Base-by-base conservation (phyloP, 306 rosid species). In the Rosa chinensis region DNA sequence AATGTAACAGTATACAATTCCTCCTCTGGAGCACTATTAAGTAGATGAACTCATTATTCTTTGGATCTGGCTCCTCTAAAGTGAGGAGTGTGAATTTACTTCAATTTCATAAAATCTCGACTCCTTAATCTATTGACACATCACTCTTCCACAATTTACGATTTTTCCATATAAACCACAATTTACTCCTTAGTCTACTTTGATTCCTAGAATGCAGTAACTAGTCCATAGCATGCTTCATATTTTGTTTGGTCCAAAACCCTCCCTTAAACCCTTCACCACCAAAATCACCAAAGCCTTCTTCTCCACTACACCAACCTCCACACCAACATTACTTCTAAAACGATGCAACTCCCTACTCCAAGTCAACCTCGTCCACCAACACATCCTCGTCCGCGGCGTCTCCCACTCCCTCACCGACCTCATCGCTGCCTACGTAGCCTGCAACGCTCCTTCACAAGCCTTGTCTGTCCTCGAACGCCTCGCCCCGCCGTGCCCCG, bases 401-500 rank as follows among this genome's bases (percentile, higher is more conserved):
- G 71, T 84, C 52, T 4, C 80, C 3, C 59, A 80, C 63, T 17
- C 47, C 42, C 23, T 66, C 14, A 69, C 70, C 18, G 42, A 86
- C 64, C 92, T 90, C 78, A 77, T 91, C 10, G 85, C 81, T 47
- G 16, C 84, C 8, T 93, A 89, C 87, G 82, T 91, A 18, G 55
- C 88, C 62, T 76, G 79, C 78, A 53, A 85, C 63, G 90, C 88
- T 18, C 81, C 85, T 0, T 6, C 48, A 4, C 70, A 70, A 2
- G 92, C 97, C 20, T 40, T 86, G 83, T 52, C 17, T 20, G 72
- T 90, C 68, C 91, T 93, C 47, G 73, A 88, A 74, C 79, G 78
- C 56, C 87, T 88, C 35, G 39, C 66, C 16, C 97, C 94, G 1
- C 98, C 94, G 1, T 85, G 84, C 1, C 67, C 83, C 0, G 44